These are phyloP conservation scores for Pigoraptor vietnamica DNA, from an alignment of 78 protist genomes.

Conservation along the genomic window DNA sequence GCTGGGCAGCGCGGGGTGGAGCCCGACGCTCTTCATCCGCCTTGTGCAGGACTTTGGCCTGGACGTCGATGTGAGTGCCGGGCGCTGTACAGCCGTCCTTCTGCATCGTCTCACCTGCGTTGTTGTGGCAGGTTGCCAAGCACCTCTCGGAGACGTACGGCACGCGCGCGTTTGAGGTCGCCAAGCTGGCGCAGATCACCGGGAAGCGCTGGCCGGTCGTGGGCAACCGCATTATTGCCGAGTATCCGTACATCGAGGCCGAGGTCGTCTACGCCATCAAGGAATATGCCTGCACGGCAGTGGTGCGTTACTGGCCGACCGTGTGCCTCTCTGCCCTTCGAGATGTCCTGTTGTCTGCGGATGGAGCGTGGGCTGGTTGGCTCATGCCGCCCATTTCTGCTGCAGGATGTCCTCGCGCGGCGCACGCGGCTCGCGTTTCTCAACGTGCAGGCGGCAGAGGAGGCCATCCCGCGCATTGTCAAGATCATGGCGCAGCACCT, in stretches of 20 bases:
- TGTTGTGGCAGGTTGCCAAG: constrained; percentile 16
- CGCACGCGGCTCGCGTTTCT: constrained; percentile 85
- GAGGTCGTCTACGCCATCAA: constrained; percentile 63
- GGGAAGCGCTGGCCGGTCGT: neutral
- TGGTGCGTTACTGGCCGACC: neutral
- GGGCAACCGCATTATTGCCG: constrained; percentile 7
- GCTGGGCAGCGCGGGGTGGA: neutral
- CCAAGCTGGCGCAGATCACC: neutral
- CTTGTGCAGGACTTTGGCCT: constrained; percentile 32
- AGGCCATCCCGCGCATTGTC: constrained; percentile 29
- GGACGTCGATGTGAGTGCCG: neutral
- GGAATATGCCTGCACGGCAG: constrained; percentile 56
- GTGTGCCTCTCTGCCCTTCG: neutral
- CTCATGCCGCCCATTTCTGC: neutral
- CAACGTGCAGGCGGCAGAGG: constrained; percentile 41
- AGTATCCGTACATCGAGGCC: constrained; percentile 75
- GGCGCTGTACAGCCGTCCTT: neutral
- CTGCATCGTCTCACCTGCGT: neutral
- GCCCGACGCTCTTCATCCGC: neutral
- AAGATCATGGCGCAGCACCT: constrained; percentile 48
- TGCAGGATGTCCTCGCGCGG: constrained; percentile 66
- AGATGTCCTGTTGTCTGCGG: neutral
- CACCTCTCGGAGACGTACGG: constrained; percentile 44
- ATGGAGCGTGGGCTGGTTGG: neutral
- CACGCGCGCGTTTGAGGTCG: constrained; percentile 17